Conservation (phyloP, 306 rosid species). For the Urtica urens region DNA sequence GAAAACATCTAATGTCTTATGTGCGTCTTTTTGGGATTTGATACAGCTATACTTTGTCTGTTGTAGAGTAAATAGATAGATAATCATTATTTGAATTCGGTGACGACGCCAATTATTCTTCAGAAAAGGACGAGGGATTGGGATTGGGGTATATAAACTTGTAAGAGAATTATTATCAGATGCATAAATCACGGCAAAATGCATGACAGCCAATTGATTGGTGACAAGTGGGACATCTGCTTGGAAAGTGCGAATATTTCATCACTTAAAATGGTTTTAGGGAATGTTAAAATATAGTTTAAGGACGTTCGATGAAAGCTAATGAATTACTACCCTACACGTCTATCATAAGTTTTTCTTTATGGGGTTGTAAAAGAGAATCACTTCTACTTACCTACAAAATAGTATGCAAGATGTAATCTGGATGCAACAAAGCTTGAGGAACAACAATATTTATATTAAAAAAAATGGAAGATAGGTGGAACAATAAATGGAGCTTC, state of each 20-base stretch:
- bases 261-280: constrained; percentile 2
- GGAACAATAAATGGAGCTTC: too few species aligned
- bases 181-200: constrained; percentile 12
- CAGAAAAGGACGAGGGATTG: not conserved
- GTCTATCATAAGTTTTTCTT: too few species aligned
- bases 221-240: not conserved
- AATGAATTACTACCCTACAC: not conserved
- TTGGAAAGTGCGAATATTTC: constrained; percentile 9
- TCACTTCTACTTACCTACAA: too few species aligned
- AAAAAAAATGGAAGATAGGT: too few species aligned
- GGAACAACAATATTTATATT: too few species aligned
- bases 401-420: too few species aligned
- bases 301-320: not conserved
- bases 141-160: not conserved
- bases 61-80: not conserved
- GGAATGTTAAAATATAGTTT: not conserved
- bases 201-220: not conserved
- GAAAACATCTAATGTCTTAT: not conserved
- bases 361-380: too few species aligned
- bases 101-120: constrained; percentile 15
- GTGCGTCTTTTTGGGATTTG: not conserved
- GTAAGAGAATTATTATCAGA: not conserved
- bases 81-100: not conserved
- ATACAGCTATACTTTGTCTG: constrained; percentile 3
- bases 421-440: too few species aligned